Base-by-base conservation (phyloP, 2,329 filamentous ascomycete genomes). In the Chaetothyriales sp. region DNA sequence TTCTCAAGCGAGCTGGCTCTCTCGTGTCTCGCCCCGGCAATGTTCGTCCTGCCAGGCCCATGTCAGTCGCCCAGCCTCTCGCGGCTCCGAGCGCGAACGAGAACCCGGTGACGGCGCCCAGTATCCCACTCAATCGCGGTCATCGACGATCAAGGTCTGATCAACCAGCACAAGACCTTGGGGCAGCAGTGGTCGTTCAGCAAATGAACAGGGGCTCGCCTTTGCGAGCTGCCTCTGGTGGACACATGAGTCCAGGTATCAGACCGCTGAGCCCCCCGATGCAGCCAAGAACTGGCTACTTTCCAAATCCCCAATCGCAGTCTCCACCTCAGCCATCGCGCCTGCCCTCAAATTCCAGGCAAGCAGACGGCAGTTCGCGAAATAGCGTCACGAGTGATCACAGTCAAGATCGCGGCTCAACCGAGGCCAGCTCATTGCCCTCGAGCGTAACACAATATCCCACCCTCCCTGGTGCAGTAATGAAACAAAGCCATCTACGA, bases 191-290 rank as follows among this genome's bases (percentile, higher is more conserved):
- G 54, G 78, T 94, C 28, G 83, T 95, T 47, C 87, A 86, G 61
- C 89, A 89, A 67, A 94, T 95, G 85, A 94, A 94, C 71, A 83
- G 83, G 63, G 84, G 84, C 13, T 78, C 81, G 8, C 59, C 66
- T n/a, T 60, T 61, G 19, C 58, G 64, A 29, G 62, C 68, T 18
- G 67, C 67, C 47, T 70, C 70, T 5, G 66, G 67, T 13, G 77
- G 84, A 19, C 77, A 81, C 7, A 73, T 78, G 51, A 70, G 67
- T 62, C 74, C 64, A 53, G 68, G 51, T 48, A 70, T 71, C 73
- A 80, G 66, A 70, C 80, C 61, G 70, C 82, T 55, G 72, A 77
- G 64, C 78, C 78, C 56, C 74, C 52, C 56, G 28, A 56, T 44
- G 44, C 66, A 22, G 65, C 66, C n/a, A 67, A 79, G 62, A 80